phyloP scores from a whole-genome alignment of 2,329 filamentous ascomycete species.

The Trichoderma breve region DNA sequence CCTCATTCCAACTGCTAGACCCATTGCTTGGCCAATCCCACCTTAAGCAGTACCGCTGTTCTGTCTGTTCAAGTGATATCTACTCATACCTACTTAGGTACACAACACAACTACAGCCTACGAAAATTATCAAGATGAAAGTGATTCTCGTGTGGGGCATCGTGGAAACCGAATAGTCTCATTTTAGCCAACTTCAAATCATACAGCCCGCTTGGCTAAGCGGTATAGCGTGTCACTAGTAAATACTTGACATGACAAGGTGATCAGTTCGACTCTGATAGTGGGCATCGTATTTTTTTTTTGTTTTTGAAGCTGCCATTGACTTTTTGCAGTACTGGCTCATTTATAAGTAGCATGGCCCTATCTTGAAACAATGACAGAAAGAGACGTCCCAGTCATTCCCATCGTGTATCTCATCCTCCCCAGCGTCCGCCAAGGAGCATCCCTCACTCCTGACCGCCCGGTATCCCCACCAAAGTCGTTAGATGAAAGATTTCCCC shows the following conservation, averaged over 20 bases:
- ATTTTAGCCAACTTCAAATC: neutral
- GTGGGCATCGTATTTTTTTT: constrained; percentile 12
- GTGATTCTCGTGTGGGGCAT: neutral
- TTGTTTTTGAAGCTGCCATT: neutral
- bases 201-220: constrained; percentile 20
- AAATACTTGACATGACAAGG: constrained; percentile 21
- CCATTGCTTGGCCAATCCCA: too few species aligned
- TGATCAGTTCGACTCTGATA: constrained; percentile 22
- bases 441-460: neutral
- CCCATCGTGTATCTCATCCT: neutral
- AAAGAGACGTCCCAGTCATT: neutral
- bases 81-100: too few species aligned
- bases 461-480: neutral
- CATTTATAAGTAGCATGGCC: neutral
- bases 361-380: neutral
- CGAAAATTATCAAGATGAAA: neutral
- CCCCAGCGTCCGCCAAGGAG: neutral
- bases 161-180: neutral
- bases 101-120: neutral
- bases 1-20: too few species aligned
- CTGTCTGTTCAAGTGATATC: too few species aligned
- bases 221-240: constrained; percentile 23
- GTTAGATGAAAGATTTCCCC: neutral
- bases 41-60: too few species aligned
- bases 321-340: neutral